Evolutionary conservation across 2,329 filamentous ascomycete species (phyloP).

Genomic region (Botrytis byssoidea): DNA sequence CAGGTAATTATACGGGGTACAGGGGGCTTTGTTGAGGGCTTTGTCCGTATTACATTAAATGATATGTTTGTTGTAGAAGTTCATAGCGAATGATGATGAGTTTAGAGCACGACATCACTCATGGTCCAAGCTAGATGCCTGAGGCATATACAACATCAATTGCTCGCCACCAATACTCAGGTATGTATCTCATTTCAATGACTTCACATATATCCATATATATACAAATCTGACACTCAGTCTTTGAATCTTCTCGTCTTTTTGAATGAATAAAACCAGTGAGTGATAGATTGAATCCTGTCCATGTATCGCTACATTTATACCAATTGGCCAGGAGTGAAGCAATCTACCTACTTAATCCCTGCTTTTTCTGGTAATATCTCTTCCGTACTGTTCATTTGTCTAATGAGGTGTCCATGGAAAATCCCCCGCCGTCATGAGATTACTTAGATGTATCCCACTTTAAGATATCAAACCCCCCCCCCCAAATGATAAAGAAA

Average conservation of each 20-base stretch:
- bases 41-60: conserved; percentile 1
- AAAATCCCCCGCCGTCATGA: not conserved
- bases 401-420: not conserved
- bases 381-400: not conserved
- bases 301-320: not conserved
- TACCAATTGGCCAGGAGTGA: not conserved
- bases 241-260: not conserved
- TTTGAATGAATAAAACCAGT: not conserved
- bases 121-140: not conserved
- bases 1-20: conserved; percentile 2
- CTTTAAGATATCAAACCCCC: not conserved
- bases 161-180: not conserved
- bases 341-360: not conserved
- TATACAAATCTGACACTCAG: too few species aligned
- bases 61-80: not conserved
- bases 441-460: conserved; percentile 3
- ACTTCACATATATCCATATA: not conserved
- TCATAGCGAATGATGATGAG: conserved; percentile 10
- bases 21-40: not conserved
- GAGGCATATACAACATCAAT: not conserved
- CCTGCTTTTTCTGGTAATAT: not conserved
- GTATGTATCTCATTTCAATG: not conserved
- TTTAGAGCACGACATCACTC: conserved; percentile 11
- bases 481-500: not conserved
- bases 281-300: not conserved